These are phyloP conservation scores for Lipomyces mesembrius DNA, from an alignment of 805 yeast species.

Conservation along the genomic window DNA sequence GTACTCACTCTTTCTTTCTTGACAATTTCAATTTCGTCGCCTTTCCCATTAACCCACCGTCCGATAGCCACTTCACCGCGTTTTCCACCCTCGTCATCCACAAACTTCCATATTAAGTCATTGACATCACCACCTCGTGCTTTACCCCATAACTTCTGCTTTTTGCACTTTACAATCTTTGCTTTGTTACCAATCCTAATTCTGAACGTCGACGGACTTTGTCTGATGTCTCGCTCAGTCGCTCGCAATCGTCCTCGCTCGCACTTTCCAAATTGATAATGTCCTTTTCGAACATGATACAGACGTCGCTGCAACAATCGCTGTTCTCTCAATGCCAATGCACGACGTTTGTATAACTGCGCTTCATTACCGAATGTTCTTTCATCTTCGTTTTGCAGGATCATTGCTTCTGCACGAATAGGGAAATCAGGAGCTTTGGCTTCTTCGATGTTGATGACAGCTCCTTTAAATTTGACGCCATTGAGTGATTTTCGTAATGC, in stretches of 20 bases:
- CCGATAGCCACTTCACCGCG: conserved; percentile 56
- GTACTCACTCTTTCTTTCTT: conserved; percentile 3
- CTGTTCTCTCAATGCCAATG: background rate
- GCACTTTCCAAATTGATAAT: conserved; percentile 21
- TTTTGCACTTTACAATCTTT: conserved; percentile 63
- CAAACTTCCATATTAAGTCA: conserved; percentile 67
- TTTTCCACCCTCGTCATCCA: conserved; percentile 70
- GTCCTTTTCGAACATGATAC: conserved; percentile 19
- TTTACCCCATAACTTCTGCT: conserved; percentile 89
- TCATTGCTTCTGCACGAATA: conserved; percentile 54
- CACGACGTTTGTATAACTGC: background rate
- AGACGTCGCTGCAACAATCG: conserved; percentile 6
- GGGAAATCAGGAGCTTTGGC: conserved; percentile 62
- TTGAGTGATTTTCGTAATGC: conserved; percentile 63
- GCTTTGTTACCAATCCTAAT: conserved; percentile 59
- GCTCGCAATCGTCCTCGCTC: conserved; percentile 64
- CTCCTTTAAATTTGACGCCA: conserved; percentile 78
- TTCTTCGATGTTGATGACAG: conserved; percentile 59
- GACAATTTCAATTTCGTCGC: conserved; percentile 31
- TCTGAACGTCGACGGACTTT: conserved; percentile 62
- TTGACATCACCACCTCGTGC: conserved; percentile 66
- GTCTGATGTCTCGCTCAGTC: conserved; percentile 57
- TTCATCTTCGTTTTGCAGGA: conserved; percentile 41
- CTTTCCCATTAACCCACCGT: conserved; percentile 34
- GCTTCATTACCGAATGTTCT: background rate